Base-by-base conservation (phyloP, 257 asterid genomes). In the Nemophila menziesii region DNA sequence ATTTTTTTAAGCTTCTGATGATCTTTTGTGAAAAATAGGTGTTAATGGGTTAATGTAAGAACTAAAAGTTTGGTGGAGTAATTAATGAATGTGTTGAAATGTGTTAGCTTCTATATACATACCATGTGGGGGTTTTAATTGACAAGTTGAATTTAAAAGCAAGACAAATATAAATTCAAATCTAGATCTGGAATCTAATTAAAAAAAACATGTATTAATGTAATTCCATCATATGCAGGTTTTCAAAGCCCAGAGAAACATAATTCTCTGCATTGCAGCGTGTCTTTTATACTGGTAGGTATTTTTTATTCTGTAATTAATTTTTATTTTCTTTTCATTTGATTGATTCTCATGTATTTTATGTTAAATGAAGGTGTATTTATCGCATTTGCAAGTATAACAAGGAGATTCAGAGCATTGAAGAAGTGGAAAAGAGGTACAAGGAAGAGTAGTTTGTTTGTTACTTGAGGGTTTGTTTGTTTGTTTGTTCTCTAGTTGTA, bases 191-290 rank as follows among this genome's bases (percentile, higher is more conserved):
- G n/a, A n/a, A n/a, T n/a, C n/a, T n/a, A n/a, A n/a, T n/a, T n/a
- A n/a, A n/a, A n/a, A n/a, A n/a, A n/a, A n/a, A n/a, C n/a, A n/a
- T n/a, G n/a, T n/a, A n/a, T n/a, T n/a, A n/a, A n/a, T n/a, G n/a
- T n/a, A n/a, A n/a, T 33, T 52, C 61, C 48, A 40, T 48, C 56
- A 22, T 50, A 8, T 52, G 53, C 79, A 86, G 96, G 70, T 76
- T 20, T 82, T 69, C 80, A 86, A 86, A 75, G 75, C 96, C 61
- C 96, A 82, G 60, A 79, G 94, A 67, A 86, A 86, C 15, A 77
- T 59, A 16, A 79, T 86, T 57, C 51, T 86, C 46, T 86, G 96
- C 16, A 50, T 48, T 13, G 74, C 67, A 23, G 76, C 94, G 5
- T 78, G 87, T 68, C 69, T 86, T 39, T 83, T 86, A 16, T 86